Conservation (phyloP, 1,284 basidiomycete genomes). For the Trametes versicolor region DNA sequence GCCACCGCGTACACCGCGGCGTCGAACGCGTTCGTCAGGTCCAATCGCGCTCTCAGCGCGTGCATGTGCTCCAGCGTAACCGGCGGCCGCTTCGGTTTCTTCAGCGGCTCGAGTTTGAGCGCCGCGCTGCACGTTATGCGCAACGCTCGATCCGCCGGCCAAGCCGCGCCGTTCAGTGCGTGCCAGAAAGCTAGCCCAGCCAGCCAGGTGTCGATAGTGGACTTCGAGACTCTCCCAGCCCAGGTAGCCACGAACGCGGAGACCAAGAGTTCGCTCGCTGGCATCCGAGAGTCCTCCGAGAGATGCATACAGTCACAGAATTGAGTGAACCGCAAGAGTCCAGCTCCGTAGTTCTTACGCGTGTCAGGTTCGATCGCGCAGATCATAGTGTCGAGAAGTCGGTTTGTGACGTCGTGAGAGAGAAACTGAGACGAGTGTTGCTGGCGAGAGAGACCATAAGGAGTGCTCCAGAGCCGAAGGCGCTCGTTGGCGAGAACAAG, state of each 20-base stretch:
- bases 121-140: slow-evolving; percentile 35
- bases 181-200: slow-evolving; percentile 47
- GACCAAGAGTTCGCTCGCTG: slow-evolving; percentile 42
- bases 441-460: background rate
- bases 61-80: slow-evolving; percentile 46
- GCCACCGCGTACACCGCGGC: slow-evolving; percentile 1
- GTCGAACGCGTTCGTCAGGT: background rate
- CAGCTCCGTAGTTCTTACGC: slow-evolving; percentile 43
- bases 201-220: slow-evolving; percentile 38
- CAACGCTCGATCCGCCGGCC: slow-evolving; percentile 41
- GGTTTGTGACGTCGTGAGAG: background rate
- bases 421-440: background rate
- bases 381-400: background rate
- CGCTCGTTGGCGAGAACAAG: background rate
- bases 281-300: slow-evolving; percentile 45
- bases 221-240: slow-evolving; percentile 5
- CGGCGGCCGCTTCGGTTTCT: slow-evolving; percentile 40
- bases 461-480: no score
- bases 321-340: slow-evolving; percentile 46
- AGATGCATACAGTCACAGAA: slow-evolving; percentile 47
- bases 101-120: slow-evolving; percentile 38
- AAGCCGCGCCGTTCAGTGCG: slow-evolving; percentile 42
- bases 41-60: slow-evolving; percentile 8
- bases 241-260: slow-evolving; percentile 37
- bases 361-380: background rate